Conservation (phyloP, 352 stramenopile genomes). For the Phytopythium chamaehyphon region DNA sequence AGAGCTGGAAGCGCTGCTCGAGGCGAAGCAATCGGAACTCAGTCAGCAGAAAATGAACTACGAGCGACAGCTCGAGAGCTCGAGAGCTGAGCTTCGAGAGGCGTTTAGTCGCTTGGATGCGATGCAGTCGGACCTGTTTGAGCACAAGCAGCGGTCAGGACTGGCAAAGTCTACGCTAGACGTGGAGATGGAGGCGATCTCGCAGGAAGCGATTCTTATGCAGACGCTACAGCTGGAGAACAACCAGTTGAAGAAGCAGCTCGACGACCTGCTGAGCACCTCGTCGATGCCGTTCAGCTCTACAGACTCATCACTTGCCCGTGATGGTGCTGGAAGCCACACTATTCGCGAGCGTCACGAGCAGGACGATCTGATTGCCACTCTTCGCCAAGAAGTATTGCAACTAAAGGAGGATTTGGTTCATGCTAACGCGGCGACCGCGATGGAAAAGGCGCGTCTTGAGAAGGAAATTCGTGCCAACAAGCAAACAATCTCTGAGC, state of each 20-base stretch:
- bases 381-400: constrained; percentile 55
- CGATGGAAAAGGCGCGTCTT: constrained; percentile 23
- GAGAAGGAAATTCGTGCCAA: constrained; percentile 28
- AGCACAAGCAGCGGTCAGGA: constrained; percentile 72
- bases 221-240: constrained; percentile 81
- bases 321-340: constrained; percentile 6
- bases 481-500: constrained; percentile 22
- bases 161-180: constrained; percentile 57
- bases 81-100: constrained; percentile 54
- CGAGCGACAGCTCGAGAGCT: constrained; percentile 59
- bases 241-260: constrained; percentile 77
- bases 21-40: constrained; percentile 70
- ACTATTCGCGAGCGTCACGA: constrained; percentile 37
- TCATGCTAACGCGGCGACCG: constrained; percentile 17
- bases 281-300: constrained; percentile 6
- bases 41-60: constrained; percentile 78
- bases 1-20: constrained; percentile 58
- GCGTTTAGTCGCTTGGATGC: constrained; percentile 78
- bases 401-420: constrained; percentile 45
- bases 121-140: constrained; percentile 91
- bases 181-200: constrained; percentile 87
- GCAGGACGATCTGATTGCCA: constrained; percentile 45
- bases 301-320: background rate
- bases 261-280: constrained; percentile 62
- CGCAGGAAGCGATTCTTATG: constrained; percentile 77